Evolutionary conservation across 2,329 filamentous ascomycete genomes (phyloP).

Genomic region (Fusarium devonianum): DNA sequence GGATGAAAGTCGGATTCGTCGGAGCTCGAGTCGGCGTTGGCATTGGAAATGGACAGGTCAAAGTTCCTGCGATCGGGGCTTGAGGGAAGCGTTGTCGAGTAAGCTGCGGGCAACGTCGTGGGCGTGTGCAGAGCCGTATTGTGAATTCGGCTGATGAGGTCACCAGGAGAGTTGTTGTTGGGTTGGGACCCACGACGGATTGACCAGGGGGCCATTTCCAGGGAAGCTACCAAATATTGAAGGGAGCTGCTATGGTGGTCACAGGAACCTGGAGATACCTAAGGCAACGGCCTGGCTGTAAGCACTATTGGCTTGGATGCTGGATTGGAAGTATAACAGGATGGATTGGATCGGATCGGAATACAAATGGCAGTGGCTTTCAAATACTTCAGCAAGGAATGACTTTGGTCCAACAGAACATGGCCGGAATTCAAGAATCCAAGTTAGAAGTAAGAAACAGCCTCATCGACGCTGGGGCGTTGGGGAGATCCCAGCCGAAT

Average conservation of each 20-base stretch:
- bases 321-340: not conserved
- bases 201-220: slow-evolving; percentile 46
- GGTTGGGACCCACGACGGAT: slow-evolving; percentile 42
- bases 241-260: slow-evolving; percentile 16
- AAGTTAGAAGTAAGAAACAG: slow-evolving; percentile 14
- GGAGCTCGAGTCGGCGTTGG: slow-evolving; percentile 52
- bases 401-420: too few relatives aligned
- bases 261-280: too few relatives aligned
- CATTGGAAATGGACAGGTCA: slow-evolving; percentile 42
- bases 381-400: too few relatives aligned
- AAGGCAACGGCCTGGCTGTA: too few relatives aligned
- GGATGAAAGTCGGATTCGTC: slow-evolving; percentile 52
- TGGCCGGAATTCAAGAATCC: slow-evolving; percentile 22
- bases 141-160: slow-evolving; percentile 50
- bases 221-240: slow-evolving; percentile 26
- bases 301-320: not conserved
- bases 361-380: slow-evolving; percentile 1
- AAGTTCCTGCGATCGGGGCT: slow-evolving; percentile 30
- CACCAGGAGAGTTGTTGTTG: slow-evolving; percentile 38
- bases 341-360: too few relatives aligned
- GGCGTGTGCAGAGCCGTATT: slow-evolving; percentile 46
- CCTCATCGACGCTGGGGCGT: slow-evolving; percentile 6
- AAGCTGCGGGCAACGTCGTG: slow-evolving; percentile 37
- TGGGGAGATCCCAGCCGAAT: slow-evolving; percentile 1
- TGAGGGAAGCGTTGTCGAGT: slow-evolving; percentile 15